Evolutionary conservation across 176 grass and related monocot species (phyloP).

Genomic region (Pontederia paniculata): DNA sequence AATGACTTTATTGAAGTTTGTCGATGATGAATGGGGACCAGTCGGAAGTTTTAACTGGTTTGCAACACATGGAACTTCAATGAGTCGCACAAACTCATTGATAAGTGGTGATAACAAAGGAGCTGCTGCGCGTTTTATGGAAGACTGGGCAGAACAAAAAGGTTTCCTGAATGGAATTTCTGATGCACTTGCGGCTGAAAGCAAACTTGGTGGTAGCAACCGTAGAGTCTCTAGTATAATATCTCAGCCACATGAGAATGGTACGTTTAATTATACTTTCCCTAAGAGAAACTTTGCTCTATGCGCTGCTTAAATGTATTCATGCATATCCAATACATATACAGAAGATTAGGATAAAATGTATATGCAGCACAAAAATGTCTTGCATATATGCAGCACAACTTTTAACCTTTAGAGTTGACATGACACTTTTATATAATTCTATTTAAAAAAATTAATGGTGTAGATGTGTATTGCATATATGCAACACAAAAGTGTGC

Average conservation of each 20-base stretch:
- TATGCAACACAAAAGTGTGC: too few species aligned
- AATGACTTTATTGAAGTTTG: conserved; percentile 97
- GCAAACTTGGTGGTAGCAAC: conserved; percentile 24
- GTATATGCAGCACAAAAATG: too few species aligned
- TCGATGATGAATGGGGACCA: conserved; percentile 60
- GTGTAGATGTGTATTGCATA: too few species aligned
- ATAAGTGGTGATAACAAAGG: conserved; percentile 99
- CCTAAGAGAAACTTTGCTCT: too few species aligned
- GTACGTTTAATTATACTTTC: conserved; percentile 30
- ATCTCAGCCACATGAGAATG: conserved; percentile 71
- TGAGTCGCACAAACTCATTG: conserved; percentile 93
- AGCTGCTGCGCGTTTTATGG: conserved; percentile 91
- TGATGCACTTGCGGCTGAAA: conserved; percentile 24
- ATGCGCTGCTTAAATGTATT: too few species aligned
- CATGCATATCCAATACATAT: too few species aligned
- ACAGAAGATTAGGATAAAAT: too few species aligned
- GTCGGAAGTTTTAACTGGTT: conserved; percentile 98
- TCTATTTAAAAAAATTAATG: too few species aligned
- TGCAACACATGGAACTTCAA: conserved; percentile 95
- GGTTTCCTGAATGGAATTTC: conserved; percentile 35
- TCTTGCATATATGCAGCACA: too few species aligned
- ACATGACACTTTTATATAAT: too few species aligned
- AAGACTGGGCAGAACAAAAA: conserved; percentile 78
- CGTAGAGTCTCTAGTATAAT: conserved; percentile 82
- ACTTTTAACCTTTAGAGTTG: too few species aligned